phyloP scores from a whole-genome alignment of 768 basidiomycete genomes.

The Lentinula sp. region DNA sequence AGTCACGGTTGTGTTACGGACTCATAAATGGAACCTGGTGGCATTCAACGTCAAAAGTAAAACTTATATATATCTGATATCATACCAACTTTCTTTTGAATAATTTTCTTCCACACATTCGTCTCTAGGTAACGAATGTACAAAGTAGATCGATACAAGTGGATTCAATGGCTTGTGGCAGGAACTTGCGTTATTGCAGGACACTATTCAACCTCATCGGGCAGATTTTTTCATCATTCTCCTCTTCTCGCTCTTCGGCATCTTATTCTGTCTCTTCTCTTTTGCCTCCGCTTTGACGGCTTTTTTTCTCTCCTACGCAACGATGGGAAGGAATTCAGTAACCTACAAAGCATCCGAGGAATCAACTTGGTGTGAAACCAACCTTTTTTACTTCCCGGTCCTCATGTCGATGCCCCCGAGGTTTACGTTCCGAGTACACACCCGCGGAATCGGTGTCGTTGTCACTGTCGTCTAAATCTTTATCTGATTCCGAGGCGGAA shows the following conservation, averaged over 20 bases:
- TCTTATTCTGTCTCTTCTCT: conserved; percentile 87
- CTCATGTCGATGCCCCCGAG: conserved; percentile 88
- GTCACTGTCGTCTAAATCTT: conserved; percentile 27
- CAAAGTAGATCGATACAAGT: neutral
- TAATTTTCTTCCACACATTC: neutral
- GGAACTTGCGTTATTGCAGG: neutral
- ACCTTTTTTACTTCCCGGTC: conserved; percentile 91
- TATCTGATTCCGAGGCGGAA: conserved; percentile 14
- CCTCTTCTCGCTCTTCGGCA: conserved; percentile 95
- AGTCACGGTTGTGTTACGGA: conserved; percentile 92
- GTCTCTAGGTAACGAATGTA: neutral
- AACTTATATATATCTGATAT: neutral
- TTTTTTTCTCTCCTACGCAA: conserved; percentile 81
- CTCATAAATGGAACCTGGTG: conserved; percentile 35
- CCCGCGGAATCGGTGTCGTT: conserved; percentile 20
- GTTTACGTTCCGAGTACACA: conserved; percentile 45
- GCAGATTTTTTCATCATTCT: conserved; percentile 58
- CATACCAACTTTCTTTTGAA: neutral
- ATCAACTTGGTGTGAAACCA: conserved; percentile 9
- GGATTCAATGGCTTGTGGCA: neutral
- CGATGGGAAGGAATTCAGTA: conserved; percentile 8
- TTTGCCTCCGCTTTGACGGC: conserved; percentile 79
- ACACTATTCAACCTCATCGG: neutral
- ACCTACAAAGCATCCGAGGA: conserved; percentile 4
- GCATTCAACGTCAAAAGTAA: neutral